These are phyloP conservation scores for Fonsecaea erecta DNA, from an alignment of 2,329 filamentous ascomycete genomes.

Conservation along the genomic window DNA sequence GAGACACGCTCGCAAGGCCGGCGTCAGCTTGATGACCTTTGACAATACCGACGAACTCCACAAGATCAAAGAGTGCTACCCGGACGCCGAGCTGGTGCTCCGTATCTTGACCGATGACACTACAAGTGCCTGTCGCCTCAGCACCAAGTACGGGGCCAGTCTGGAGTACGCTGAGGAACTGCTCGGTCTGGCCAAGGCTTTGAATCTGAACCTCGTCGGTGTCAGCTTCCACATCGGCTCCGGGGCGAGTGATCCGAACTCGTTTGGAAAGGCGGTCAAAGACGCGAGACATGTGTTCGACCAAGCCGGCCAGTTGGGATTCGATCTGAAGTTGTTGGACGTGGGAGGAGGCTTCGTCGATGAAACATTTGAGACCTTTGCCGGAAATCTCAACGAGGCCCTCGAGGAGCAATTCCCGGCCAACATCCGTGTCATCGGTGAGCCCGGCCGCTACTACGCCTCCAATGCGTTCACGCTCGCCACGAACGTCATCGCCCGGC, in stretches of 20 bases:
- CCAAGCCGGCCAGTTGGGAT: slow-evolving; percentile 76
- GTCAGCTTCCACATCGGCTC: slow-evolving; percentile 99
- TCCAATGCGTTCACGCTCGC: slow-evolving; percentile 91
- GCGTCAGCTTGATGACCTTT: slow-evolving; percentile 98
- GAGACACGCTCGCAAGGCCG: slow-evolving; percentile 80
- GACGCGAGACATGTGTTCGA: slow-evolving; percentile 90
- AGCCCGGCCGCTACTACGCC: slow-evolving; percentile 96
- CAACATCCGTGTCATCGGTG: slow-evolving; percentile 84
- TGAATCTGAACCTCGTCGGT: slow-evolving; percentile 88
- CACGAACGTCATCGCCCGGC: slow-evolving; percentile 93
- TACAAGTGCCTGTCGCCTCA: slow-evolving; percentile 88
- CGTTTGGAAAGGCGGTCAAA: slow-evolving; percentile 86
- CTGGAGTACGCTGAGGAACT: slow-evolving; percentile 80
- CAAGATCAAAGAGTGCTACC: slow-evolving; percentile 93
- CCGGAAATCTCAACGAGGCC: slow-evolving; percentile 74
- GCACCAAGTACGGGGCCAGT: slow-evolving; percentile 94
- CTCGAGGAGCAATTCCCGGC: slow-evolving; percentile 88
- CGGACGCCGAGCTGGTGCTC: slow-evolving; percentile 86
- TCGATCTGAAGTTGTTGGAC: slow-evolving; percentile 82
- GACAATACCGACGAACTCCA: slow-evolving; percentile 97
- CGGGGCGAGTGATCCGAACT: slow-evolving; percentile 88
- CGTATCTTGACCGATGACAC: slow-evolving; percentile 97
- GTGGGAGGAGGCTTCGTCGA: slow-evolving; percentile 91
- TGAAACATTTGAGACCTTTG: slow-evolving; percentile 91
- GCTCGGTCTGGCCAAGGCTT: slow-evolving; percentile 75